A percentile compares a stretch with the other conserved stretches of the same genome.
Conservation (phyloP, 257 asterid genomes). For the Solanum clarkiae region DNA sequence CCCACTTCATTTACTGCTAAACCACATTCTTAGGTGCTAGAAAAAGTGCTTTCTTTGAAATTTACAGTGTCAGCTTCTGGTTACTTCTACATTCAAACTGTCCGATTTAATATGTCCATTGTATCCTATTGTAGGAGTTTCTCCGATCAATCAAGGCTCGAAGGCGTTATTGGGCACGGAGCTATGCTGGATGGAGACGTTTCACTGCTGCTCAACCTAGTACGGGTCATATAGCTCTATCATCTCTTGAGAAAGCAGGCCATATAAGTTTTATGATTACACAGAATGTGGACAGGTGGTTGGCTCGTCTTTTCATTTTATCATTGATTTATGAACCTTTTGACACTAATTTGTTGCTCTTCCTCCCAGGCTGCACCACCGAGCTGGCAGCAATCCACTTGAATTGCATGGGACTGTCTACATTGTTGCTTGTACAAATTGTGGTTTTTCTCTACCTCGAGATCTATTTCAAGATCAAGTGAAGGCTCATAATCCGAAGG, state of each 20-base stretch:
- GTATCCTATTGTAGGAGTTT: slow-evolving; percentile 46
- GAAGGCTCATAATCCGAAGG: slow-evolving; percentile 83
- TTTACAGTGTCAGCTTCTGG: not conserved
- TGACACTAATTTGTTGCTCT: not conserved
- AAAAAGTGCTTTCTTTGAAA: not conserved
- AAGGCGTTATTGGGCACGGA: slow-evolving; percentile 94
- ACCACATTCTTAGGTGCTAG: not conserved
- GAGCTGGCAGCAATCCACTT: slow-evolving; percentile 92
- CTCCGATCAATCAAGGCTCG: slow-evolving; percentile 61
- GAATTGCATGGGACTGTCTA: slow-evolving; percentile 96
- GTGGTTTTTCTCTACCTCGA: slow-evolving; percentile 74
- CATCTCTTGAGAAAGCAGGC: slow-evolving; percentile 82
- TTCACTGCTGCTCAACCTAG: slow-evolving; percentile 88
- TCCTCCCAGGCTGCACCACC: slow-evolving; percentile 76
- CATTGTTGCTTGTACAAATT: slow-evolving; percentile 62
- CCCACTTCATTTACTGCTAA: not conserved
- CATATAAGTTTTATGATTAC: slow-evolving; percentile 62
- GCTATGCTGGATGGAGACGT: slow-evolving; percentile 97
- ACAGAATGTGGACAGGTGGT: slow-evolving; percentile 95
- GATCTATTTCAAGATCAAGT: slow-evolving; percentile 76
- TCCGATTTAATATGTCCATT: not conserved
- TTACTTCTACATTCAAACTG: not conserved
- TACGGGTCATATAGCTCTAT: slow-evolving; percentile 72
- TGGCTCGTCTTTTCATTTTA: not conserved
- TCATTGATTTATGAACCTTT: not conserved